Evolutionary conservation across 805 yeast genomes (phyloP), one percentile per base, ranked within the genome.

Genomic region (Wickerhamiella azyma): DNA sequence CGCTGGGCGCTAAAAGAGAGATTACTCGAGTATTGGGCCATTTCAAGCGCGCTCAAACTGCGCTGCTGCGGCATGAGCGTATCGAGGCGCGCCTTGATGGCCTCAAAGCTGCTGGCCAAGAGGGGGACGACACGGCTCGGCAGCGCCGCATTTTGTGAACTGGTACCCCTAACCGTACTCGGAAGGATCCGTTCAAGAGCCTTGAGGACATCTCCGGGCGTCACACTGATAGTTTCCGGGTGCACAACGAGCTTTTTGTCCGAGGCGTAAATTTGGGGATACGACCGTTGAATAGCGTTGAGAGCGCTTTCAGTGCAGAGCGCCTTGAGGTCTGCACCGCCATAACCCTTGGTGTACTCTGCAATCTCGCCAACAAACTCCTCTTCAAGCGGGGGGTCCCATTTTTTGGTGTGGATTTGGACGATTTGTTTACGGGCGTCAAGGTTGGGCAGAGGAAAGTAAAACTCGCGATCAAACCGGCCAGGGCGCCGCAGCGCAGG

Each of bases 401-500:
- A 92, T 58, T 80, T 81, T 51, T 74, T 75, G 18, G 96, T 92
- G 57, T 92, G 96, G 52, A 92, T 92, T 45, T 73, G 64, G 37
- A 92, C 64, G 50, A 92, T 92, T 52, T 81, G 78, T 49, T 74
- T 74, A 52, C 98, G 72, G 2, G 96, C 85, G 26, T 74, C 72
- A 5, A 74, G 55, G 58, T 85, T 94, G 1, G 98, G 98, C 46
- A 92, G 67, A 4, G 97, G 94, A 69, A 92, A 92, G 62, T 84
- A 92, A 61, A 92, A 92, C 60, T 92, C 98, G 53, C 98, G 74
- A 61, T 92, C 98, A 58, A 92, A 92, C 62, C 98, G 73, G 1
- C 98, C 98, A 0, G 98, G 98, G 56, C 98, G 74, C 58, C 98
- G 74, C 48, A 92, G 69, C 0, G 98, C 98, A 1, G 98, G 96